Evolutionary conservation across 2,329 filamentous ascomycete species (phyloP).

Genomic region (Penicillium decumbens): DNA sequence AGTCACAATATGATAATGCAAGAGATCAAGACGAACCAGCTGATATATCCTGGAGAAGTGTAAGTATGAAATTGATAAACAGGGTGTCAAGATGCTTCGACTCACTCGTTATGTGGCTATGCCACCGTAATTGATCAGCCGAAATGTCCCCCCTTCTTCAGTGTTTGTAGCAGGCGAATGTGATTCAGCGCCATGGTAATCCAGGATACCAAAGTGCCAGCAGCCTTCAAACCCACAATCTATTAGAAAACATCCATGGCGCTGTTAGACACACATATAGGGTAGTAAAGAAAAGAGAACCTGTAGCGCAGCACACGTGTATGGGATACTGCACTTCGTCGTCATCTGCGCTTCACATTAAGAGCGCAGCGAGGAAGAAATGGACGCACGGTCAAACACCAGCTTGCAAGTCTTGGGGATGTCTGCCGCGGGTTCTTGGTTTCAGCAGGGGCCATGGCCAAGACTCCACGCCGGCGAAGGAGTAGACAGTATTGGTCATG

Average conservation of each 20-base stretch:
- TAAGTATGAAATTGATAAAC: conserved; percentile 7
- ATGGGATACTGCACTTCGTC: conserved; percentile 40
- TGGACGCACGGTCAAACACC: conserved; percentile 53
- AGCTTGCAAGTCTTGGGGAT: conserved; percentile 54
- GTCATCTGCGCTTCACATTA: conserved; percentile 54
- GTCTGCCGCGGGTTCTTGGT: conserved; percentile 52
- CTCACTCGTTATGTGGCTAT: conserved; percentile 59
- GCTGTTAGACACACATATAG: conserved; percentile 42
- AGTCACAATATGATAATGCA: conserved; percentile 63
- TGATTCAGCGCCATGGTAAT: conserved; percentile 57
- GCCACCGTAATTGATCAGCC: conserved; percentile 53
- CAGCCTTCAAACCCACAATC: conserved; percentile 59
- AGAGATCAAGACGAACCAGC: conserved; percentile 56
- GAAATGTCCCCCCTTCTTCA: conserved; percentile 54
- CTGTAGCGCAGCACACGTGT: conserved; percentile 41
- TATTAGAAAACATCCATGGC: conserved; percentile 63
- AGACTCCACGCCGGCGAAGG: conserved; percentile 45
- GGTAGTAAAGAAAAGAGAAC: conserved; percentile 43
- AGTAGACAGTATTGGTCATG: conserved; percentile 41
- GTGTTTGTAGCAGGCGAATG: conserved; percentile 52
- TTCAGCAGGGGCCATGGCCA: conserved; percentile 55
- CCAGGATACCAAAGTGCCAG: conserved; percentile 62
- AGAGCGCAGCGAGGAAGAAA: conserved; percentile 58
- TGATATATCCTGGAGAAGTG: conserved; percentile 51
- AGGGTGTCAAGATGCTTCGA: neutral